Percentiles rank a stretch among this genome's conserved stretches.
phyloP scores from a whole-genome alignment of 2,329 filamentous ascomycete genomes.

The Didymella pomorum region DNA sequence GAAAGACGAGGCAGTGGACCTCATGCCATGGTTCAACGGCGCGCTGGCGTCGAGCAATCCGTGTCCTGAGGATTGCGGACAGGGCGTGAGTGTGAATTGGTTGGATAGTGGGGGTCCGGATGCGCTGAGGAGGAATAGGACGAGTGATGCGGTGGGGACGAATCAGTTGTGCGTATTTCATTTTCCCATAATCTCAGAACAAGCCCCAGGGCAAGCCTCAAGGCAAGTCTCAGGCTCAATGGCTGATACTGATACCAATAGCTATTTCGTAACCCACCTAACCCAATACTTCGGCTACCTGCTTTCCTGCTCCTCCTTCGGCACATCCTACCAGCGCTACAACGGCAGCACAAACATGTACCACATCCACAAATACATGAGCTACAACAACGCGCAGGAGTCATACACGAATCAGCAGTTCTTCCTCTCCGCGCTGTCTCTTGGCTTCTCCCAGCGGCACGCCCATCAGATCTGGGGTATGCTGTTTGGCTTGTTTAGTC shows the following conservation, averaged over 20 bases:
- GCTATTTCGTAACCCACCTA: neutral
- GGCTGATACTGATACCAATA: neutral
- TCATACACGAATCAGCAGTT: neutral
- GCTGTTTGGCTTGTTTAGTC: too few relatives aligned
- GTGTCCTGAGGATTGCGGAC: neutral
- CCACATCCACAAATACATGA: neutral
- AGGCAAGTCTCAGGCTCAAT: too few relatives aligned
- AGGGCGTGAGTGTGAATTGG: neutral
- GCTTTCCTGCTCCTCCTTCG: neutral
- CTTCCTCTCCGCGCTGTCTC: too few relatives aligned
- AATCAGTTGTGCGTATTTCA: neutral
- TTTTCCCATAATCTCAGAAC: too few relatives aligned
- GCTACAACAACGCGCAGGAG: neutral
- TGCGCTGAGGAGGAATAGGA: neutral
- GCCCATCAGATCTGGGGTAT: too few relatives aligned
- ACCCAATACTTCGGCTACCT: neutral
- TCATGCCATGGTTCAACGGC: neutral
- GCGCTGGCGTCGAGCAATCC: neutral
- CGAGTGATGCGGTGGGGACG: neutral
- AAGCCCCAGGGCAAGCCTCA: too few relatives aligned
- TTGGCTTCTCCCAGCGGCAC: too few relatives aligned
- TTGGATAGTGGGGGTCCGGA: neutral
- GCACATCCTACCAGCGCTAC: neutral
- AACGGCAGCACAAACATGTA: neutral
- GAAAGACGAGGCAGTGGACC: neutral